These are phyloP conservation scores for Leccinum griseonigrum DNA, from an alignment of 1,284 basidiomycete genomes.

Conservation along the genomic window DNA sequence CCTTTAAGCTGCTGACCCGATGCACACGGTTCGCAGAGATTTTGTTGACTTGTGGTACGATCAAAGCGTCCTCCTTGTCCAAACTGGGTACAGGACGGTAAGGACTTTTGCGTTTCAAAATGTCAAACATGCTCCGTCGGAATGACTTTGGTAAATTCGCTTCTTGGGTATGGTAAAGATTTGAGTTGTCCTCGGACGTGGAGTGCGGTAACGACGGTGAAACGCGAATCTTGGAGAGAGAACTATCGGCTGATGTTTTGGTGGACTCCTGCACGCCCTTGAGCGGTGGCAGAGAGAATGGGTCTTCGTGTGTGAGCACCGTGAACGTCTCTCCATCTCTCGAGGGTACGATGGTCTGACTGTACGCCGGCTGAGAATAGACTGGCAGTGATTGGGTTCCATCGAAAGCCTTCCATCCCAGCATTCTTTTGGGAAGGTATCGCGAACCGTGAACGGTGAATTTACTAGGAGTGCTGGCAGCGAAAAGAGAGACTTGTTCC, in stretches of 20 bases:
- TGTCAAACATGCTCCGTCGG: constrained; percentile 31
- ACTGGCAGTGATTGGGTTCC: not conserved
- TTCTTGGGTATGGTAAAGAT: not conserved
- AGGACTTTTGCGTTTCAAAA: constrained; percentile 20
- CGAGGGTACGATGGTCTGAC: constrained; percentile 21
- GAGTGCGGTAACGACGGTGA: constrained; percentile 1
- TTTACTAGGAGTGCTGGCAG: constrained; percentile 36
- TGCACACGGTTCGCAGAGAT: not conserved
- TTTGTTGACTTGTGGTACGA: not conserved
- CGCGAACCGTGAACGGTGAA: constrained; percentile 32
- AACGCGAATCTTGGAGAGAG: constrained; percentile 6
- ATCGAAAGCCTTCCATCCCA: constrained; percentile 12
- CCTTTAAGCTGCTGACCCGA: constrained; percentile 1
- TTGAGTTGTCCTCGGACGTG: not conserved
- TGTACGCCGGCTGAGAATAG: constrained; percentile 1
- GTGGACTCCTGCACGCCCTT: not conserved
- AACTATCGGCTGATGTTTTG: not conserved
- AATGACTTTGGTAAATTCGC: constrained; percentile 14
- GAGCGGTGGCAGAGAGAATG: not conserved
- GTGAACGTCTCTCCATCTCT: constrained; percentile 28
- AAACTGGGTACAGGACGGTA: not conserved
- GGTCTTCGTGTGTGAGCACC: constrained; percentile 25
- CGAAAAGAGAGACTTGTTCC: constrained; percentile 23
- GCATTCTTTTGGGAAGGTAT: constrained; percentile 14
- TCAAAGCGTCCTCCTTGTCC: not conserved